Evolutionary conservation across 2,329 filamentous ascomycete species (phyloP).

Genomic region (Elsinoe arachidis): DNA sequence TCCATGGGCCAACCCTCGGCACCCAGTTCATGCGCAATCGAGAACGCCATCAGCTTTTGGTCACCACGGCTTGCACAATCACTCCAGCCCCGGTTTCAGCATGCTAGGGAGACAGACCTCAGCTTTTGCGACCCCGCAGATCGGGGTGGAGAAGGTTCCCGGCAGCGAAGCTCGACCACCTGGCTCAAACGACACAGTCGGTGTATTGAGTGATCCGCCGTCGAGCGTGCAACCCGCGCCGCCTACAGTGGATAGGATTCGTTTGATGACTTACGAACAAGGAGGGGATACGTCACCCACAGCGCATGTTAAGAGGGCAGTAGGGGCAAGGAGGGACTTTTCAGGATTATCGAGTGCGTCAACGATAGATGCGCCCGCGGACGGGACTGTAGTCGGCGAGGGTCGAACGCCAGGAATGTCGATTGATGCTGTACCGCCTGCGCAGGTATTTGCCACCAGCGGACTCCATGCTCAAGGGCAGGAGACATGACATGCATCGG

Average conservation of each 20-base stretch:
- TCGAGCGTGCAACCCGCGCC: constrained; percentile 24
- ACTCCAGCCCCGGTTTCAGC: constrained; percentile 7
- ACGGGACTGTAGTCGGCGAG: not conserved
- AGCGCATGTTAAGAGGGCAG: constrained; percentile 13
- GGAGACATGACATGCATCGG: not conserved
- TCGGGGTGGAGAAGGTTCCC: constrained; percentile 7
- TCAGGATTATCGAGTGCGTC: constrained; percentile 16
- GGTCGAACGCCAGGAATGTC: constrained; percentile 5
- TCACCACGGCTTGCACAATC: constrained; percentile 13
- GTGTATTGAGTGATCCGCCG: constrained; percentile 22
- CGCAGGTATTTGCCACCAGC: constrained; percentile 6
- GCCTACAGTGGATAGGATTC: constrained; percentile 22
- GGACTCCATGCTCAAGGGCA: constrained; percentile 5
- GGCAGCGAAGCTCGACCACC: constrained; percentile 3
- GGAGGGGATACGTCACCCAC: constrained; percentile 15
- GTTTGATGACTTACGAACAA: constrained; percentile 14
- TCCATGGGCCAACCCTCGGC: constrained; percentile 82
- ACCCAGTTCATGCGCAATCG: constrained; percentile 17
- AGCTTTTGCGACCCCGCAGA: constrained; percentile 18
- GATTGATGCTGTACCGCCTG: not conserved
- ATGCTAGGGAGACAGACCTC: constrained; percentile 14
- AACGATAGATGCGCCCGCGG: constrained; percentile 15
- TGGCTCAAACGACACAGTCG: constrained; percentile 20
- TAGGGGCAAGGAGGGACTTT: constrained; percentile 15
- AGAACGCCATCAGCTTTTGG: constrained; percentile 16